Conservation (phyloP, 2,329 filamentous ascomycete genomes). For the Plectosphaerella plurivora region DNA sequence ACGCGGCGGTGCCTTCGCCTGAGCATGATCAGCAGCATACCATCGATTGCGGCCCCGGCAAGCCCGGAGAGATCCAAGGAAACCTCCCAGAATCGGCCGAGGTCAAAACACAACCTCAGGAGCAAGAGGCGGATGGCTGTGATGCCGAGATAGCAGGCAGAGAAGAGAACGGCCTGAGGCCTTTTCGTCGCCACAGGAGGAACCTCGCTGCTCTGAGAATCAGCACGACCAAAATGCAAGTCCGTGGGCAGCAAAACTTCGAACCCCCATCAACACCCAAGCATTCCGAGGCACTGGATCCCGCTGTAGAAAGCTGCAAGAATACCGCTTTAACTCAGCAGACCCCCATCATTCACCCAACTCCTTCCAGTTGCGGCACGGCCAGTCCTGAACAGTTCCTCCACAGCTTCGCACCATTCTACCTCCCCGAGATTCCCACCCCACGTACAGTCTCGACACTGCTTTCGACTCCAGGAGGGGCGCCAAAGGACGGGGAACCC, state of each 20-base stretch:
- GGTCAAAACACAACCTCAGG: too few species aligned
- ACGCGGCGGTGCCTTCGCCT: too few species aligned
- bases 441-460: conserved; percentile 4
- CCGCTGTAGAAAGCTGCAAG: neutral
- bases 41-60: too few species aligned
- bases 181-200: conserved; percentile 17
- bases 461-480: neutral
- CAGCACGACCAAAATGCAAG: conserved; percentile 8
- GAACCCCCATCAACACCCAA: too few species aligned
- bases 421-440: conserved; percentile 8
- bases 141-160: too few species aligned
- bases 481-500: too few species aligned
- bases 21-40: too few species aligned
- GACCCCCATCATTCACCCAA: neutral
- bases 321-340: neutral
- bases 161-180: conserved; percentile 1
- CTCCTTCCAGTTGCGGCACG: neutral
- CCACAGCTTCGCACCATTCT: conserved; percentile 9
- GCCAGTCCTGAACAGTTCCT: neutral
- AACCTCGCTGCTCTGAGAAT: conserved; percentile 18
- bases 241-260: too few species aligned
- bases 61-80: too few species aligned
- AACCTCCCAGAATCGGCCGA: too few species aligned
- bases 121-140: too few species aligned
- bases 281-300: too few species aligned